phyloP scores from a whole-genome alignment of 2,329 filamentous ascomycete genomes.

The Purpureocillium lavendulum region DNA sequence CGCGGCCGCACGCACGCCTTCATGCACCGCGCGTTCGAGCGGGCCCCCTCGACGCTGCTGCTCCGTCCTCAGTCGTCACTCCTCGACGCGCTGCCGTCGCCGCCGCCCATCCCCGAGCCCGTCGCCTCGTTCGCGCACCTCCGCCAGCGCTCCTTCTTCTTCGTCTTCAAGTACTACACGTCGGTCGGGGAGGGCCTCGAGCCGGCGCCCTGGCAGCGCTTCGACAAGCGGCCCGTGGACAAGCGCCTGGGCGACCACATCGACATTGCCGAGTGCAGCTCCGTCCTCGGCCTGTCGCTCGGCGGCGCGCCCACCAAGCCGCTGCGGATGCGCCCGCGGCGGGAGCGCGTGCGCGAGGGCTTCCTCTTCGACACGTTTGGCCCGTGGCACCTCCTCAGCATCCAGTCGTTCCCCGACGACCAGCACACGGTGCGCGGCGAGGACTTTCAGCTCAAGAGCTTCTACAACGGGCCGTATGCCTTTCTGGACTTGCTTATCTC shows the following conservation, averaged over 20 bases:
- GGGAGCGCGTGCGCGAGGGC: slow-evolving; percentile 39
- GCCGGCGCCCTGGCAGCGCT: slow-evolving; percentile 52
- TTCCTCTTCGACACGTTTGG: slow-evolving; percentile 50
- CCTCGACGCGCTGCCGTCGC: slow-evolving; percentile 3
- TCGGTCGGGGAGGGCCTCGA: slow-evolving; percentile 45
- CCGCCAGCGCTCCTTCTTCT: slow-evolving; percentile 50
- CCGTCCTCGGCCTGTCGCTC: slow-evolving; percentile 49
- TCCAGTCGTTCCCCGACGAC: slow-evolving; percentile 53
- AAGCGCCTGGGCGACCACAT: slow-evolving; percentile 39
- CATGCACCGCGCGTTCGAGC: slow-evolving; percentile 40
- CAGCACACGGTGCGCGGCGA: slow-evolving; percentile 46
- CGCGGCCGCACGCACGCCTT: slow-evolving; percentile 36
- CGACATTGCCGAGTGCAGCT: slow-evolving; percentile 50
- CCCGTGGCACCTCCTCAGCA: slow-evolving; percentile 50
- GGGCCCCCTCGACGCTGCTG: slow-evolving; percentile 7
- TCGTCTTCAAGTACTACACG: slow-evolving; percentile 59
- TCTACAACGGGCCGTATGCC: slow-evolving; percentile 52
- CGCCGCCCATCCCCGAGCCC: slow-evolving; percentile 1
- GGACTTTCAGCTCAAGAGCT: slow-evolving; percentile 42
- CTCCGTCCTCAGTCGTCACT: slow-evolving; percentile 8
- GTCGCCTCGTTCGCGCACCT: slow-evolving; percentile 21
- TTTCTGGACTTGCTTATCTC: slow-evolving; percentile 50
- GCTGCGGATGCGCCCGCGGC: slow-evolving; percentile 38
- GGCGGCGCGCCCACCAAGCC: slow-evolving; percentile 41
- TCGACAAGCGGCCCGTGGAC: slow-evolving; percentile 36